Percentiles rank a stretch among this genome's conserved stretches.
phyloP scores from a whole-genome alignment of 495 filamentous ascomycete species.

The Recurvomyces mirabilis region DNA sequence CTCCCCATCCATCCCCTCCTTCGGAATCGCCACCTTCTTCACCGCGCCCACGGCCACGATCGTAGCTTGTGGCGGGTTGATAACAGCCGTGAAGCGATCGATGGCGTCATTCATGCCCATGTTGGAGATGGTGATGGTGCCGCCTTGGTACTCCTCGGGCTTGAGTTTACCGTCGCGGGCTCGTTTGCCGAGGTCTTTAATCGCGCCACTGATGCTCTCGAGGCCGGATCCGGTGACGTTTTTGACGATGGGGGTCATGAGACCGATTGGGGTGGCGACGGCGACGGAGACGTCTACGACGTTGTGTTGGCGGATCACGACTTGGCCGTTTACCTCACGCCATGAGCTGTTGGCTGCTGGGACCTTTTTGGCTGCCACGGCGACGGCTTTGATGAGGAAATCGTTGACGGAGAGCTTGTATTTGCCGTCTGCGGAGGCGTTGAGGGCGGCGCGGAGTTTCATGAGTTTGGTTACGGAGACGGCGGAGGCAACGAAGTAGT shows the following conservation, averaged over 20 bases:
- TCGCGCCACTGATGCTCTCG: slow-evolving; percentile 68
- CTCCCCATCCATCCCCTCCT: slow-evolving; percentile 72
- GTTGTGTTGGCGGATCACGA: slow-evolving; percentile 80
- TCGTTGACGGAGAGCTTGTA: slow-evolving; percentile 99
- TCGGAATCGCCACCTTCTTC: slow-evolving; percentile 85
- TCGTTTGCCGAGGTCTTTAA: slow-evolving; percentile 95
- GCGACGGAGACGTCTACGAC: slow-evolving; percentile 87
- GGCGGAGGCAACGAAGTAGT: slow-evolving; percentile 87
- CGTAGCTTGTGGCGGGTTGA: slow-evolving; percentile 95
- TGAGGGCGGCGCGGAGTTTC: slow-evolving; percentile 90
- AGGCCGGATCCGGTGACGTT: slow-evolving; percentile 74
- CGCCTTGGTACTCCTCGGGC: slow-evolving; percentile 98
- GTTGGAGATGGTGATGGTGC: slow-evolving; percentile 98
- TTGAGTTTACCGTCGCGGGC: slow-evolving; percentile 96
- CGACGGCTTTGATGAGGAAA: slow-evolving; percentile 96
- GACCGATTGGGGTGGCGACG: slow-evolving; percentile 82
- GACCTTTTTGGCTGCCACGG: slow-evolving; percentile 78
- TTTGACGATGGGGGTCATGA: slow-evolving; percentile 96
- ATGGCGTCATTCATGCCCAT: slow-evolving; percentile 99
- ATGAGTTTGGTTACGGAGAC: slow-evolving; percentile 88
- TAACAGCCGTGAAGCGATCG: slow-evolving; percentile 96
- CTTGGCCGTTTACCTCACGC: slow-evolving; percentile 53
- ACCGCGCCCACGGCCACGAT: slow-evolving; percentile 92
- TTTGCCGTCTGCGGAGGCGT: slow-evolving; percentile 73
- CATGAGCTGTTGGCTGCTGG: slow-evolving; percentile 93